Evolutionary conservation across 345 rosid genomes (phyloP), one percentile per base, ranked within the genome.

Genomic region (Cochlearia excelsa): DNA sequence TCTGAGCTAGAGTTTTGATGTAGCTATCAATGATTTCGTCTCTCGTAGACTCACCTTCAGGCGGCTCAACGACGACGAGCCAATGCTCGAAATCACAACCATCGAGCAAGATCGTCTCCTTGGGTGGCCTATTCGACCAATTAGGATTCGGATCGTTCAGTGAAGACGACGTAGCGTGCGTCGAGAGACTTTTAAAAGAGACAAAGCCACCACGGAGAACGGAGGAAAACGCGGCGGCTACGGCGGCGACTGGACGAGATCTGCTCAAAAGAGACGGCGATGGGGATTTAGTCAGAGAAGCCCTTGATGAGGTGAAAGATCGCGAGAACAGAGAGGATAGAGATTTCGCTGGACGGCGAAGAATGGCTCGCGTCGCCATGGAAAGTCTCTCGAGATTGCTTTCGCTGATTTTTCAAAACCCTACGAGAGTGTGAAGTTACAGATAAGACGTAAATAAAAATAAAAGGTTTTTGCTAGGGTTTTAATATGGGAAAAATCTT

Each of bases 11-110:
- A 70, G 78, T 84, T 75, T 87, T 93, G 73, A 80, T 85, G 45
- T 89, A 89, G 46, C 53, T 37, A 44, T 89, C 87, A 8, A 93
- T 87, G 38, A 93, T 89, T 43, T 93, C 97, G 41, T 93, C 99
- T 65, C 97, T 78, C 1, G 97, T 85, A 9, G 77, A 80, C 2
- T 81, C 79, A 4, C 79, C 90, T 53, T 77, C 76, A 1, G 86
- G 97, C 48, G 69, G 68, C 16, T 85, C 95, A 84, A 89, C 42
- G 4, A 93, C 95, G 6, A 93, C 82, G 26, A 93, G 95, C 97
- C 97, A 89, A 66, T 93, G 99, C 49, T 93, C 82, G 38, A 89
- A 93, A 74, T 93, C 99, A 60, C 95, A 89, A 0, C 99, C 90
- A 59, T 89, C 97, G 44, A 93, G 86, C 76, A 93, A 63, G 42